Conservation (phyloP, 495 filamentous ascomycete species). For the Neurospora sublineolata region DNA sequence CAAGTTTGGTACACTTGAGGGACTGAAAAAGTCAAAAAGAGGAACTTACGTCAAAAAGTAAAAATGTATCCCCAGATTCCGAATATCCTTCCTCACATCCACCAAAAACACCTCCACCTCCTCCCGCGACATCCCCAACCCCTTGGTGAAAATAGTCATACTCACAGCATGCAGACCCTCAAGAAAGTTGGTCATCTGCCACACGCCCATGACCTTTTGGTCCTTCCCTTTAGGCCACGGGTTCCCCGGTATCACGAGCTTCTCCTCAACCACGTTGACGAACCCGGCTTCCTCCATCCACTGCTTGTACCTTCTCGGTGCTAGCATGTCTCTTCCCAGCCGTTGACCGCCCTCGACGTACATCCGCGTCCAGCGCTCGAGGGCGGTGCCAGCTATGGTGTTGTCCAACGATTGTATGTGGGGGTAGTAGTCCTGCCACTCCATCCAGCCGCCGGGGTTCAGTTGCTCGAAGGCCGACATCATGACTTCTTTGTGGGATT, state of each 20-base stretch:
- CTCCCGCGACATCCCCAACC: conserved; percentile 36
- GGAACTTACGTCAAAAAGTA: conserved; percentile 37
- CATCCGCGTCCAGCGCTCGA: conserved; percentile 23
- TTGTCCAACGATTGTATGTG: conserved; percentile 22
- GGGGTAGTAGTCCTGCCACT: conserved; percentile 34
- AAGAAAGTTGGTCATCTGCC: conserved; percentile 26
- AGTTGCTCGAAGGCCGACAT: conserved; percentile 29
- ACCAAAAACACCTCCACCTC: conserved; percentile 43
- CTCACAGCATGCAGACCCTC: conserved; percentile 37
- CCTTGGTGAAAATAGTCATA: conserved; percentile 40
- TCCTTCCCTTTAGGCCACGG: conserved; percentile 39
- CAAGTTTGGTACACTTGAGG: neutral
- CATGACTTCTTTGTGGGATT: conserved; percentile 1
- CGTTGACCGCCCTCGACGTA: conserved; percentile 15
- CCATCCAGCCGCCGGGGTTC: conserved; percentile 40
- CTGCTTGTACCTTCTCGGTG: conserved; percentile 14
- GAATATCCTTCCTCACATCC: conserved; percentile 43
- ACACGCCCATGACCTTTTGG: conserved; percentile 37
- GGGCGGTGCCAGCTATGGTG: conserved; percentile 14
- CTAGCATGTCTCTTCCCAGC: conserved; percentile 13
- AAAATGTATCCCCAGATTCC: conserved; percentile 37
- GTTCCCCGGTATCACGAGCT: conserved; percentile 38
- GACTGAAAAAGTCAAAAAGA: too few relatives aligned
- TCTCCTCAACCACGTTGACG: conserved; percentile 30
- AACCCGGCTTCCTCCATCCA: conserved; percentile 32